Percentiles rank a stretch among this genome's conserved stretches.
These are phyloP conservation scores for Sechiopsis laciniata DNA, from an alignment of 306 rosid species.

Conservation along the genomic window DNA sequence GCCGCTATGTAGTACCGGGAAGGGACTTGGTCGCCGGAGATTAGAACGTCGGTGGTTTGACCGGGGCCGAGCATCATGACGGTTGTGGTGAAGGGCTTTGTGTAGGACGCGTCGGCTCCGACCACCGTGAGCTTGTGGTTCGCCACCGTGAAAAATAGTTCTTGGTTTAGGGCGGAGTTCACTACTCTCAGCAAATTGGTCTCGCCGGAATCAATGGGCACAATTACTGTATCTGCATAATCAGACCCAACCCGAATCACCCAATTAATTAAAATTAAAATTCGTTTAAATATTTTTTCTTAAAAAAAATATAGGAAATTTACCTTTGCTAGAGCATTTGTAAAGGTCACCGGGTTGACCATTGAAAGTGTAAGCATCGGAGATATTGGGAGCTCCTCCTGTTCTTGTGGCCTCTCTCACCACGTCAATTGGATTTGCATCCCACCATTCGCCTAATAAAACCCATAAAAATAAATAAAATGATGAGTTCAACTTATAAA, in stretches of 20 bases:
- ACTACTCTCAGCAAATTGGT: constrained; percentile 69
- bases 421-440: constrained; percentile 72
- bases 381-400: constrained; percentile 69
- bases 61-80: constrained; percentile 90
- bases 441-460: constrained; percentile 92
- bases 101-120: constrained; percentile 82
- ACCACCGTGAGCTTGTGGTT: constrained; percentile 79
- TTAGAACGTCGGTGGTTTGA: constrained; percentile 84
- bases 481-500: too few species aligned
- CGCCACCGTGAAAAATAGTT: constrained; percentile 65
- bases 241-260: not conserved
- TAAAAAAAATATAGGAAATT: constrained; percentile 24
- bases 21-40: constrained; percentile 63
- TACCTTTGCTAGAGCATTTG: constrained; percentile 66
- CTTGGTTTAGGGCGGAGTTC: constrained; percentile 70
- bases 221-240: constrained; percentile 47
- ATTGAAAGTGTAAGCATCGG: constrained; percentile 83
- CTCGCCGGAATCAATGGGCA: constrained; percentile 61
- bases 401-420: constrained; percentile 55
- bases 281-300: too few species aligned
- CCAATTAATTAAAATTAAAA: not conserved
- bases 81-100: constrained; percentile 69
- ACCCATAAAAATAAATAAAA: not conserved
- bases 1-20: constrained; percentile 72
- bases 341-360: constrained; percentile 97